These are phyloP conservation scores for Candida quercuum DNA, from an alignment of 805 yeast species.

Conservation along the genomic window DNA sequence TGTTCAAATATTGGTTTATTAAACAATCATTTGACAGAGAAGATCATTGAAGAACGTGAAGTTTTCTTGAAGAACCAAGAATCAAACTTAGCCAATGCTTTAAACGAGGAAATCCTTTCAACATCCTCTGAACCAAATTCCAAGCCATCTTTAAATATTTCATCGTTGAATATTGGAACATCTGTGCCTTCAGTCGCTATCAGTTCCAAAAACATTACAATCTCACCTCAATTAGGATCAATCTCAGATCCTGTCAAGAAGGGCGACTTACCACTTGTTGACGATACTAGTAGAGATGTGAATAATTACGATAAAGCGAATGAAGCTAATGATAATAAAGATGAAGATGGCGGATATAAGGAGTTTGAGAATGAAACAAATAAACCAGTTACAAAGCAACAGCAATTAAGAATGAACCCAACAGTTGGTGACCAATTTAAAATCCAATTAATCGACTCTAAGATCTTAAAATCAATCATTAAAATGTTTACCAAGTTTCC, in stretches of 20 bases:
- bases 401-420: conserved; percentile 43
- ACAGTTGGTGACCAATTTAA: conserved; percentile 71
- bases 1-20: conserved; percentile 93
- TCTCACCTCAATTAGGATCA: conserved; percentile 20
- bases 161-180: conserved; percentile 22
- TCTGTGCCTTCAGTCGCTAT: conserved; percentile 26
- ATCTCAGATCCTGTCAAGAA: neutral
- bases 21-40: conserved; percentile 71
- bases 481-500: conserved; percentile 67
- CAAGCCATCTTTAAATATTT: conserved; percentile 14
- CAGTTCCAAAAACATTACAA: conserved; percentile 19
- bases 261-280: conserved; percentile 12
- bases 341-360: conserved; percentile 1
- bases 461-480: conserved; percentile 53
- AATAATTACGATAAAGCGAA: neutral
- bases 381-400: conserved; percentile 10
- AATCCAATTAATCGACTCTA: conserved; percentile 60
- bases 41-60: conserved; percentile 67
- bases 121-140: neutral
- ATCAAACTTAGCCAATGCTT: conserved; percentile 20
- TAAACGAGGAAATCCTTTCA: conserved; percentile 24
- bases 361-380: neutral
- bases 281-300: too few relatives aligned
- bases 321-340: neutral
- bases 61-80: conserved; percentile 39